Conservation (phyloP, 331 rosid genomes). For the Arachis monticola region DNA sequence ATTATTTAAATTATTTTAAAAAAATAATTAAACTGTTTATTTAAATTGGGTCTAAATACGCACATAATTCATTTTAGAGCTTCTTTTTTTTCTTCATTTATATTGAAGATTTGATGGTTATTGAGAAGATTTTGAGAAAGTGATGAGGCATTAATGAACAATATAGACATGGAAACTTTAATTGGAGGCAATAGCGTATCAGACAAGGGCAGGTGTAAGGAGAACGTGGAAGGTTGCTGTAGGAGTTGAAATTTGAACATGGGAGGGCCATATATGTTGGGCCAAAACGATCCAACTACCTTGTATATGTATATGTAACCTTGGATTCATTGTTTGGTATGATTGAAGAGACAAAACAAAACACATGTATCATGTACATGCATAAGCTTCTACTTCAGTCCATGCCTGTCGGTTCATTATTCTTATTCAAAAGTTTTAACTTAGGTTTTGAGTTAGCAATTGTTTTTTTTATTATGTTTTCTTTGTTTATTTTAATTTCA, state of each 20-base stretch:
- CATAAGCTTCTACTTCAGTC: not conserved
- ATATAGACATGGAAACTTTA: slow-evolving; percentile 7
- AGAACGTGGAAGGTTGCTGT: slow-evolving; percentile 33
- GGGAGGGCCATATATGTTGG: slow-evolving; percentile 31
- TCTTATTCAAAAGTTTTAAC: too few relatives aligned
- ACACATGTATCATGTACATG: not conserved
- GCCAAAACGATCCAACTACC: not conserved
- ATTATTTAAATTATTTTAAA: too few relatives aligned
- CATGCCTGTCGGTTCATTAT: not conserved
- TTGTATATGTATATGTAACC: not conserved
- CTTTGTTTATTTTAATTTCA: too few relatives aligned
- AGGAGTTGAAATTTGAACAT: slow-evolving; percentile 10
- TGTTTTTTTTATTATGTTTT: too few relatives aligned
- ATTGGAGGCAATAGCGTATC: not conserved
- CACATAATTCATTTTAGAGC: not conserved
- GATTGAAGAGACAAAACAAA: slow-evolving; percentile 13
- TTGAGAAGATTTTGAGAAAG: not conserved
- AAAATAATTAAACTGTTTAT: too few relatives aligned
- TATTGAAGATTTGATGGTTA: not conserved
- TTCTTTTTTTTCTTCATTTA: not conserved
- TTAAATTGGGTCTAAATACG: too few relatives aligned
- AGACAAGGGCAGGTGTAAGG: slow-evolving; percentile 27
- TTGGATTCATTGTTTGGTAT: slow-evolving; percentile 6
- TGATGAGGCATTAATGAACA: not conserved
- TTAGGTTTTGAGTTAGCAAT: too few relatives aligned